Conservation (phyloP, 2,329 filamentous ascomycete species). For the Claviceps citrina region DNA sequence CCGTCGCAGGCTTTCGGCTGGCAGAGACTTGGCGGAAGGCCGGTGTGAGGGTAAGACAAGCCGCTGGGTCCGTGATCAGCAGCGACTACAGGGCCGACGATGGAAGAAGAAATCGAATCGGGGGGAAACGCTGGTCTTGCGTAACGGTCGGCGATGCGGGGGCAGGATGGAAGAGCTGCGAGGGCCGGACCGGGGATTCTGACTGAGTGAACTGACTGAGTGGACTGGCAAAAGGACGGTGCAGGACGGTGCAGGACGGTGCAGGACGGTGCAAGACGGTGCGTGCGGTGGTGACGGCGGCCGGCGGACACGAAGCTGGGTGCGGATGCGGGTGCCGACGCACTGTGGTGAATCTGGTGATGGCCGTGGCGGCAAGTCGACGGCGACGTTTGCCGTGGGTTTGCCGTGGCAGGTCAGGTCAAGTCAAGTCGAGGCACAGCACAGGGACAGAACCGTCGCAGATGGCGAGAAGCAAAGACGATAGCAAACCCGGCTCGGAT, state of each 20-base stretch:
- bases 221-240: too few species aligned
- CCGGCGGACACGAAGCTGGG: conserved; percentile 1
- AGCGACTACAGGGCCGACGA: background rate
- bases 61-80: conserved; percentile 7
- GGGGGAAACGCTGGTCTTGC: conserved; percentile 4
- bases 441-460: background rate
- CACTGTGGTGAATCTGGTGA: background rate
- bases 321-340: conserved; percentile 3
- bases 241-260: too few species aligned
- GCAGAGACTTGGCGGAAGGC: conserved; percentile 4
- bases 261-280: too few species aligned
- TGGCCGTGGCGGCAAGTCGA: conserved; percentile 1
- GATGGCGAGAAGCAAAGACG: background rate
- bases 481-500: background rate
- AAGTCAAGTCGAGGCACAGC: too few species aligned
- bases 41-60: conserved; percentile 8
- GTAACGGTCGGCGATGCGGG: conserved; percentile 8
- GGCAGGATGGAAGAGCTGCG: conserved; percentile 6
- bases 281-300: background rate
- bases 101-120: background rate
- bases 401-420: too few species aligned
- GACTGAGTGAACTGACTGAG: background rate
- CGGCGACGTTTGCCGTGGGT: conserved; percentile 3
- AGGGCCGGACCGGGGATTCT: conserved; percentile 2
- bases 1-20: background rate